Percentiles rank a stretch among this genome's conserved stretches.
phyloP scores from a whole-genome alignment of 805 yeast species.

The Cyberlindnera suaveolens region DNA sequence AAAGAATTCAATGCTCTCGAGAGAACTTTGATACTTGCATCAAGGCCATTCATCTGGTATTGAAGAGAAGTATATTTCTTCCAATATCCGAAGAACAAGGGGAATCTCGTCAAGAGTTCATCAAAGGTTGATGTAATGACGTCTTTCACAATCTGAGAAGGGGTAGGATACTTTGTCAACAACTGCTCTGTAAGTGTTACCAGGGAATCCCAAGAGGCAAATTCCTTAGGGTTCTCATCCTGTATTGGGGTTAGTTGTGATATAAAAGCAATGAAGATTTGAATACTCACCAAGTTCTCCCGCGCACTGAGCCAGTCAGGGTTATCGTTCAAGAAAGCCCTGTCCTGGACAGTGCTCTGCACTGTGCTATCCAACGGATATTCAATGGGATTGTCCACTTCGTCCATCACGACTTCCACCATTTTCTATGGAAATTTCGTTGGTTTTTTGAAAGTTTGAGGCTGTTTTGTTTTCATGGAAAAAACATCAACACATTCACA shows the following conservation, averaged over 20 bases:
- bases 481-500: neutral
- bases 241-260: conserved; percentile 4
- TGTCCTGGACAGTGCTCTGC: neutral
- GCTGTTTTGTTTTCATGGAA: conserved; percentile 4
- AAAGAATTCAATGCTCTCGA: conserved; percentile 39
- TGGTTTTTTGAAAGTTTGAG: too few species aligned
- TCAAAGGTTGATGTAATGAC: conserved; percentile 31
- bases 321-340: conserved; percentile 17
- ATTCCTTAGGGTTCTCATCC: conserved; percentile 22
- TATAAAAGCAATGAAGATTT: too few species aligned
- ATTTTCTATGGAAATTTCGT: too few species aligned
- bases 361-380: neutral
- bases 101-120: conserved; percentile 45
- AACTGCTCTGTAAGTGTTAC: conserved; percentile 29
- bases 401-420: too few species aligned
- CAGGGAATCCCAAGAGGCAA: conserved; percentile 35
- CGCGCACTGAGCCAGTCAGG: conserved; percentile 21
- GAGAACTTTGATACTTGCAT: conserved; percentile 41
- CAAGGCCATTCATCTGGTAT: conserved; percentile 49
- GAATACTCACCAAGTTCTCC: conserved; percentile 13
- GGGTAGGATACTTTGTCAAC: conserved; percentile 28
- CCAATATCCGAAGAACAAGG: conserved; percentile 60
- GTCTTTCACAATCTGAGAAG: conserved; percentile 25
- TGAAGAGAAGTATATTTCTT: conserved; percentile 49
- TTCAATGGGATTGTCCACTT: too few species aligned